Evolutionary conservation across 345 rosid species (phyloP).

Genomic region (Citrus mangshanensis): DNA sequence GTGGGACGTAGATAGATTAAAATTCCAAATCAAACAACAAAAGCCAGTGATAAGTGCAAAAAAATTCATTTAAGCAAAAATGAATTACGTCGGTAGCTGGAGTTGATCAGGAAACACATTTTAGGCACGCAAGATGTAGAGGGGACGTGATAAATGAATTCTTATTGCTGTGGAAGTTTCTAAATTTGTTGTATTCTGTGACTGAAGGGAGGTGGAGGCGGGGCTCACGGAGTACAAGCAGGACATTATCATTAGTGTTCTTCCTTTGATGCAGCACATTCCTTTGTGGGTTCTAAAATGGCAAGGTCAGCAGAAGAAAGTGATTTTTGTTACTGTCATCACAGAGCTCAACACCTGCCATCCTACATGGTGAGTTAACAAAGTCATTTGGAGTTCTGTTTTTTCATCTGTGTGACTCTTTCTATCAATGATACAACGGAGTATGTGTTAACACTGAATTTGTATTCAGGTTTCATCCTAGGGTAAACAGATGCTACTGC

Average conservation of each 20-base stretch:
- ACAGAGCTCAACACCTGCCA: slow-evolving; percentile 94
- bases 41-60: too few species aligned
- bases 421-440: not conserved
- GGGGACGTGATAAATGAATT: not conserved
- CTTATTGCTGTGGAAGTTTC: not conserved
- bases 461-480: slow-evolving; percentile 79
- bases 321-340: slow-evolving; percentile 81
- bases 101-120: not conserved
- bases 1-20: not conserved
- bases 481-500: slow-evolving; percentile 90
- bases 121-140: not conserved
- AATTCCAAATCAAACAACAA: too few species aligned
- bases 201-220: slow-evolving; percentile 83
- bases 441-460: slow-evolving; percentile 1
- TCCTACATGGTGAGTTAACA: slow-evolving; percentile 71
- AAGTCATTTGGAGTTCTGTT: not conserved
- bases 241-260: slow-evolving; percentile 89
- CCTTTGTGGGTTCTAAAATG: slow-evolving; percentile 94
- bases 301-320: slow-evolving; percentile 90
- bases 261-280: slow-evolving; percentile 96
- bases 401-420: not conserved
- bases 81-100: slow-evolving; percentile 3
- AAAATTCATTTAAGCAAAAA: not conserved
- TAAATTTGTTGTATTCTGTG: slow-evolving; percentile 12
- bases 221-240: slow-evolving; percentile 96